phyloP scores from a whole-genome alignment of 2,329 filamentous ascomycete species.

The Aspergillus sp. region DNA sequence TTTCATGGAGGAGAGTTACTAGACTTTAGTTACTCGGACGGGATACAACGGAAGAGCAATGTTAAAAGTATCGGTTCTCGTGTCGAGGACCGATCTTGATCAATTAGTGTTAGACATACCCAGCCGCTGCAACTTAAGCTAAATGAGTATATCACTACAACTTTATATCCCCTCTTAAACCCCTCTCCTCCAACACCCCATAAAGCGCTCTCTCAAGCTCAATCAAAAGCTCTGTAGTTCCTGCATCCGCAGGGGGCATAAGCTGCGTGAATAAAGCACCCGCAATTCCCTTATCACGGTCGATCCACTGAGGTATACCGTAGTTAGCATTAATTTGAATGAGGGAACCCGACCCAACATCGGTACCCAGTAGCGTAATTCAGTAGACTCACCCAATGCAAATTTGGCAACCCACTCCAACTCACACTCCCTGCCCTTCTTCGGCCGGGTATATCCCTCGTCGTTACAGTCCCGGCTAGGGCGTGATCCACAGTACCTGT shows the following conservation, averaged over 20 bases:
- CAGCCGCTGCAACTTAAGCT: too few species aligned
- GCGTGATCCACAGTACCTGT: not conserved
- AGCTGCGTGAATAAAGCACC: not conserved
- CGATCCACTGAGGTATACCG: not conserved
- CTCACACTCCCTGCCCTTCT: not conserved
- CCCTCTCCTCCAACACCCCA: not conserved
- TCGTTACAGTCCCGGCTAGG: not conserved
- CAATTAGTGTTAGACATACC: too few species aligned
- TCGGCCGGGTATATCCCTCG: not conserved
- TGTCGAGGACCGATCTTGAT: too few species aligned
- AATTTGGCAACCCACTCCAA: conserved; percentile 1
- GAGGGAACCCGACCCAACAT: not conserved
- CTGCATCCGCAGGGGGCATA: not conserved
- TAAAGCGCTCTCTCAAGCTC: not conserved
- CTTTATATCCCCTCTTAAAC: too few species aligned
- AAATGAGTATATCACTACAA: too few species aligned
- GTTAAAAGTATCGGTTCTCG: too few species aligned
- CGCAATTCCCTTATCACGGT: not conserved
- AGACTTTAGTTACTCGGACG: too few species aligned
- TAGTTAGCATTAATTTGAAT: not conserved
- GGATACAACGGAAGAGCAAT: too few species aligned
- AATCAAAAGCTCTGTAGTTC: not conserved
- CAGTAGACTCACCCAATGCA: not conserved
- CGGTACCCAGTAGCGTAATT: too few species aligned
- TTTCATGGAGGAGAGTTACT: conserved; percentile 14